These are phyloP conservation scores for Neopestalotiopsis rosae DNA, from an alignment of 2,329 filamentous ascomycete species.

Conservation along the genomic window DNA sequence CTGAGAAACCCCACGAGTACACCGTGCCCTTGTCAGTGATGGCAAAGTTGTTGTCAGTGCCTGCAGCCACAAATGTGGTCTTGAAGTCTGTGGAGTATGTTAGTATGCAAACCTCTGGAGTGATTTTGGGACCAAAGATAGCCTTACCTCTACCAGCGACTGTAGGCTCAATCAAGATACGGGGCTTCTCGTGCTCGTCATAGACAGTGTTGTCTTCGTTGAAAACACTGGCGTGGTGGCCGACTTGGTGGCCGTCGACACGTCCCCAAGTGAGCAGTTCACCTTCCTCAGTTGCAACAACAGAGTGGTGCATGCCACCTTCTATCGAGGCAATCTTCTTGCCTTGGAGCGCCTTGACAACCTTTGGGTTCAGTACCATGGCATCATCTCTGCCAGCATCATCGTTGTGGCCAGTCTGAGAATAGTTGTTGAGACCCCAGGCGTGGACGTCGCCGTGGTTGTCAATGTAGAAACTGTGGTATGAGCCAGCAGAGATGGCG, in stretches of 20 bases:
- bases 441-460: conserved; percentile 69
- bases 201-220: conserved; percentile 64
- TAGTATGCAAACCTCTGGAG: conserved; percentile 20
- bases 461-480: conserved; percentile 74
- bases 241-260: conserved; percentile 55
- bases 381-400: conserved; percentile 71
- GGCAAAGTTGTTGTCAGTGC: conserved; percentile 76
- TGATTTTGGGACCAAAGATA: not conserved
- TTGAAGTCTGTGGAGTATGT: conserved; percentile 46
- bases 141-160: conserved; percentile 57
- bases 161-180: conserved; percentile 73
- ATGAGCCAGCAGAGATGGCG: conserved; percentile 65
- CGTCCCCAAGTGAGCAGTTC: conserved; percentile 53
- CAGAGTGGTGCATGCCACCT: conserved; percentile 74
- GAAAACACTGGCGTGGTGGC: conserved; percentile 61
- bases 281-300: conserved; percentile 47
- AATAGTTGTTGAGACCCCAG: conserved; percentile 77
- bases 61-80: conserved; percentile 63
- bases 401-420: conserved; percentile 69
- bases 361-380: conserved; percentile 72
- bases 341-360: conserved; percentile 68
- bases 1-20: conserved; percentile 81
- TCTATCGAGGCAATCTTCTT: conserved; percentile 71
- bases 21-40: conserved; percentile 72
- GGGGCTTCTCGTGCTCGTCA: conserved; percentile 68